A percentile compares a stretch with the other conserved stretches of the same genome.
These are phyloP conservation scores for Telopea speciosissima DNA, from an alignment of 177 flowering plant species.

Conservation along the genomic window DNA sequence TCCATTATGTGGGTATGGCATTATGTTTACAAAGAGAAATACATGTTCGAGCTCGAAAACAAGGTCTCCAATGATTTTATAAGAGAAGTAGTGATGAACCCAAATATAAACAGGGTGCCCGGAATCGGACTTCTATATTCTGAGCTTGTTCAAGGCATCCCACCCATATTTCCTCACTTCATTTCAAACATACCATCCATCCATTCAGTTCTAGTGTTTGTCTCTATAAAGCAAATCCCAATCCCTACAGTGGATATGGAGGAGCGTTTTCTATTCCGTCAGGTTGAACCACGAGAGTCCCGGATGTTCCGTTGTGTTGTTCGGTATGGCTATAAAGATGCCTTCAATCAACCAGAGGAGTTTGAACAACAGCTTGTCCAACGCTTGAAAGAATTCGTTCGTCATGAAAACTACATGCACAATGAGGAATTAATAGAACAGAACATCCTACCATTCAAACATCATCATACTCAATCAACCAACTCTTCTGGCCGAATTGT, in stretches of 20 bases:
- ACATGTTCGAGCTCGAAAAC: conserved; percentile 12
- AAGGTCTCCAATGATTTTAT: background rate
- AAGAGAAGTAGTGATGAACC: background rate
- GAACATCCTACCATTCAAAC: conserved; percentile 2
- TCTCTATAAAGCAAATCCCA: background rate
- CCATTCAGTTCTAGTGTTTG: background rate
- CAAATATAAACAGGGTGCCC: background rate
- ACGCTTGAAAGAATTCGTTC: background rate
- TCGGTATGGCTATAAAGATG: background rate
- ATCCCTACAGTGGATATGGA: background rate
- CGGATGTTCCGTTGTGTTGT: background rate
- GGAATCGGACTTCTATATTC: conserved; percentile 8
- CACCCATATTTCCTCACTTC: background rate
- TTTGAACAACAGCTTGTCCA: background rate
- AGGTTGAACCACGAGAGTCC: conserved; percentile 31
- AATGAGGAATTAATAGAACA: conserved; percentile 11
- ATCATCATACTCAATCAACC: conserved; percentile 31
- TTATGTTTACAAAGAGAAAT: background rate
- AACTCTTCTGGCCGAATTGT: conserved; percentile 14
- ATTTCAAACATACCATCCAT: conserved; percentile 3
- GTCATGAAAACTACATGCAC: background rate
- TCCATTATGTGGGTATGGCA: background rate
- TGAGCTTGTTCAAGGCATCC: background rate
- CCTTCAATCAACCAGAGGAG: background rate
- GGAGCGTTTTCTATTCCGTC: conserved; percentile 36